Conservation (phyloP, 1,139 yeast species). For the Schizosaccharomyces versatilis region DNA sequence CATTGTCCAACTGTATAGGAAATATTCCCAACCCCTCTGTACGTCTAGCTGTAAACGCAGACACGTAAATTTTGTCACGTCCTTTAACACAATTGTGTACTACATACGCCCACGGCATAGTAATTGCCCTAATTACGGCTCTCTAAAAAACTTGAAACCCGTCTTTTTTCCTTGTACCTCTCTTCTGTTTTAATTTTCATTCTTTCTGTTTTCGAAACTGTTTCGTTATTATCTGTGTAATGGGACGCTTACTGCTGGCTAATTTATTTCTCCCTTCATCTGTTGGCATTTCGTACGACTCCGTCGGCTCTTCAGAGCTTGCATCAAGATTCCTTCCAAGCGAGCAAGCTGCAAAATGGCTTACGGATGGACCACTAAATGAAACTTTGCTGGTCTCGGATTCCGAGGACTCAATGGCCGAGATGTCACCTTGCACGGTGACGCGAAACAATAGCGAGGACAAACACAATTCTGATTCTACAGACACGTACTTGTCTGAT, state of each 20-base stretch:
- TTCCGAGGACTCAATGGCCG: neutral
- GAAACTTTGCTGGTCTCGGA: neutral
- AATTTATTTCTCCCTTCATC: constrained; percentile 1
- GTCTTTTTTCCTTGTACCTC: neutral
- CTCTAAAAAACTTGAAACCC: too few relatives aligned
- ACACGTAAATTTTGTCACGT: too few relatives aligned
- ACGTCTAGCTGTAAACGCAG: too few relatives aligned
- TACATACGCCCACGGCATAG: too few relatives aligned
- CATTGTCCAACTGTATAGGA: too few relatives aligned
- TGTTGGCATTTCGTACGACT: constrained; percentile 1
- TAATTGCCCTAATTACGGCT: too few relatives aligned
- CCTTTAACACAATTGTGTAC: too few relatives aligned
- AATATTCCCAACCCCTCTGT: too few relatives aligned
- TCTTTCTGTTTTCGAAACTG: neutral
- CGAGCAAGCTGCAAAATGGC: neutral
- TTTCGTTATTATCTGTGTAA: neutral
- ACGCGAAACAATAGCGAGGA: too few relatives aligned
- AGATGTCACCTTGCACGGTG: too few relatives aligned
- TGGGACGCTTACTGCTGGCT: neutral
- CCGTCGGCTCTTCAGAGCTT: neutral
- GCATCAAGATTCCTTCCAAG: neutral
- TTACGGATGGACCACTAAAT: neutral
- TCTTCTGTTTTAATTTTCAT: neutral
- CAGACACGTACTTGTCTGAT: too few relatives aligned
- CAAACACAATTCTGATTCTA: too few relatives aligned